Evolutionary conservation across 1,284 basidiomycete genomes (phyloP), one percentile per base, ranked within the genome.

Genomic region (Sporisorium exsertum): DNA sequence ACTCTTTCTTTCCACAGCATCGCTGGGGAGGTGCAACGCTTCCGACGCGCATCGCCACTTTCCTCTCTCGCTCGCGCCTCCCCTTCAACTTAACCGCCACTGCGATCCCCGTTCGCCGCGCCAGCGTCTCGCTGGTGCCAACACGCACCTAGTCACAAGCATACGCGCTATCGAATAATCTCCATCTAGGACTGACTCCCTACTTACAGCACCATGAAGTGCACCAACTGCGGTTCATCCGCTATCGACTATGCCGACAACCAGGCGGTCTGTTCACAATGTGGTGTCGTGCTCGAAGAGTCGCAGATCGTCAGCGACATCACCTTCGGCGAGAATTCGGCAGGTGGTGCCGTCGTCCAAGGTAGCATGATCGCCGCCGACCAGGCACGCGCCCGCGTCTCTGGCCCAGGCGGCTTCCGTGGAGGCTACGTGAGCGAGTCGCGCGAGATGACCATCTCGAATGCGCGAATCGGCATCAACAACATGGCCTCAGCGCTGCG

Each of bases 301-400:
- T 95, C 94, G 82, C 91, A 93, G 9, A 96, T 99, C 74, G 94
- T 98, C 16, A 93, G 92, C 77, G 91, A 97, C 85, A 91, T 99
- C 68, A 92, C 92, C 0, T 99, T 99, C 81, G 94, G 94, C 26
- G 97, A 99, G 87, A 94, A 93, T 10, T 90, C 92, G 8, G 90
- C 90, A 50, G 97, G 97, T 33, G 94, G 94, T 13, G 94, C 96
- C 0, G 93, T 97, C 87, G 95, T 97, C 0, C 93, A 96, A 84
- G 97, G 97, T 20, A 92, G 93, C 16, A 97, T 94, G 83, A 93
- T 99, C n/a, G 93, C 91, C 0, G 92, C 94, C 79, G 92, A 94
- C 66, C 91, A 94, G 61, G 95, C 95, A 22, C 71, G 82, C 22
- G 78, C 81, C 18, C 77, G 82, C 9, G 80, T 80, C 5, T 68